A percentile compares a stretch with the other conserved stretches of the same genome.
Conservation (phyloP, 2,329 filamentous ascomycete species). For the Colletotrichum abscissum region DNA sequence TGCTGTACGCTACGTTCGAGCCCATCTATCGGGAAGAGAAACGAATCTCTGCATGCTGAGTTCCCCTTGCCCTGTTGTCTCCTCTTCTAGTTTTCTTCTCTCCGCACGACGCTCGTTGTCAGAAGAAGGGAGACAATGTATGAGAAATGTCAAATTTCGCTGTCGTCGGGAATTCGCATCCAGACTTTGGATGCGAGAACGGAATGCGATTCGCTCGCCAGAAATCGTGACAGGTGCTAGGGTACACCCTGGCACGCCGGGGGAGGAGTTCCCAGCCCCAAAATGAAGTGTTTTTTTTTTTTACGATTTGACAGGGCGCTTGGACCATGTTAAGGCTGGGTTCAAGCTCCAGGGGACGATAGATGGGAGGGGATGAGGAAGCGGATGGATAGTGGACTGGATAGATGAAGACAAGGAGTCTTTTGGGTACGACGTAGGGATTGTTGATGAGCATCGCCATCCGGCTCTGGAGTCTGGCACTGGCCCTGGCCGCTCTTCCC, state of each 20-base stretch:
- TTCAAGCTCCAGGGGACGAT: conserved; percentile 18
- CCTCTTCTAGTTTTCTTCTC: neutral
- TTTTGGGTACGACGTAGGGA: neutral
- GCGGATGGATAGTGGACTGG: neutral
- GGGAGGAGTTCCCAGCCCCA: conserved; percentile 5
- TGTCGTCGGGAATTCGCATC: conserved; percentile 25
- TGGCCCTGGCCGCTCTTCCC: neutral
- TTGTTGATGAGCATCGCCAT: conserved; percentile 8
- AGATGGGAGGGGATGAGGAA: neutral
- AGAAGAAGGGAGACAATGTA: conserved; percentile 11
- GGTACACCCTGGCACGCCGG: conserved; percentile 15
- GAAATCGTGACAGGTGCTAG: conserved; percentile 32
- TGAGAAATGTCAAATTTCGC: conserved; percentile 6
- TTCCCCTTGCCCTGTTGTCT: neutral
- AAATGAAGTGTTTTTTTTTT: conserved; percentile 23
- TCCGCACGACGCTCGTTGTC: neutral
- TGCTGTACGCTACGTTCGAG: neutral
- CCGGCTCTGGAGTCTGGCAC: conserved; percentile 4
- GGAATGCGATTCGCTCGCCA: conserved; percentile 34
- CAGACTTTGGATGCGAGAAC: conserved; percentile 7
- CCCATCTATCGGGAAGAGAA: neutral
- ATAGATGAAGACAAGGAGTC: neutral
- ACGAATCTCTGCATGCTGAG: neutral
- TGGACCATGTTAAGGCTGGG: conserved; percentile 34
- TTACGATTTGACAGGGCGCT: conserved; percentile 37